Evolutionary conservation across 495 filamentous ascomycete genomes (phyloP).

Genomic region (Xylona heveae): DNA sequence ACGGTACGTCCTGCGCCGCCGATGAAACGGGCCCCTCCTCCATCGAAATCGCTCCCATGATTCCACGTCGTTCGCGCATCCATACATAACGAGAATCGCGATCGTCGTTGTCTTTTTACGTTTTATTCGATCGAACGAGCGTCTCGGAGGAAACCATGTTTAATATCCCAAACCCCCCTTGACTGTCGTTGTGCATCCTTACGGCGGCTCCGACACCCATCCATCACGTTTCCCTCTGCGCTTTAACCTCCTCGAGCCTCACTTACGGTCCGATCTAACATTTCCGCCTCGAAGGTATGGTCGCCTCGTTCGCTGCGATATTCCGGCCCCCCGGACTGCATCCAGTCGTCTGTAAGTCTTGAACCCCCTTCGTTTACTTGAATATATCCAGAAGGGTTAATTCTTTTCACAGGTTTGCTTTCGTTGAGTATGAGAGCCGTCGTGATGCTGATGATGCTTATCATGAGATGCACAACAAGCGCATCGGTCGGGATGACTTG

Average conservation of each 20-base stretch:
- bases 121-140: too few species aligned
- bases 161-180: too few species aligned
- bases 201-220: not conserved
- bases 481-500: constrained; percentile 85
- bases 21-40: constrained; percentile 12
- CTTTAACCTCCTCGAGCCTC: constrained; percentile 9
- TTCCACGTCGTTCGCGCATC: constrained; percentile 5
- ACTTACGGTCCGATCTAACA: constrained; percentile 13
- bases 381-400: constrained; percentile 4
- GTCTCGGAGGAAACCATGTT: too few species aligned
- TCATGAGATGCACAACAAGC: constrained; percentile 99
- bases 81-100: constrained; percentile 17
- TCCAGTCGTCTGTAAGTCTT: constrained; percentile 77
- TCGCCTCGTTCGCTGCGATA: constrained; percentile 95
- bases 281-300: constrained; percentile 49
- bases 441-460: constrained; percentile 99
- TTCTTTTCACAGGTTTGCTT: constrained; percentile 57
- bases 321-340: constrained; percentile 83
- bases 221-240: too few species aligned
- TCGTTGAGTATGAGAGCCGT: constrained; percentile 98
- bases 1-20: constrained; percentile 57
- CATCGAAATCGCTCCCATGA: constrained; percentile 8
- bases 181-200: not conserved
- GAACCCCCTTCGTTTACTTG: constrained; percentile 5
- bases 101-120: too few species aligned